Evolutionary conservation across 2,329 filamentous ascomycete genomes (phyloP).

Genomic region (Penicillium sp.): DNA sequence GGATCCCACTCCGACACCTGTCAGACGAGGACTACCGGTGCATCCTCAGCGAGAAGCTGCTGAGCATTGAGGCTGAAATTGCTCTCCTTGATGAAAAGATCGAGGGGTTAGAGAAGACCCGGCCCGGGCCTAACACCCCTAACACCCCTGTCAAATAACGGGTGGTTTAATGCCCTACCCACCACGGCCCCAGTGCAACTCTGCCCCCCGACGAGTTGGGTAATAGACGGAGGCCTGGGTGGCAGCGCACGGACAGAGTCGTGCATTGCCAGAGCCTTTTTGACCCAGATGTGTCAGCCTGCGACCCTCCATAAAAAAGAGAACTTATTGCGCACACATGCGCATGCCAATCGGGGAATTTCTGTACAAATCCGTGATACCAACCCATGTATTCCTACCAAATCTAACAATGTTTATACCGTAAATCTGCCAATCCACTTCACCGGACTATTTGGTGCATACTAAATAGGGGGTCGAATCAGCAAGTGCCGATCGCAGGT

Average conservation of each 20-base stretch:
- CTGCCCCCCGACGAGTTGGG: conserved; percentile 8
- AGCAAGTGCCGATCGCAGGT: conserved; percentile 16
- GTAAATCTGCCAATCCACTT: background rate
- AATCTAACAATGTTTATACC: background rate
- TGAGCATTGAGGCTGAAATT: conserved; percentile 73
- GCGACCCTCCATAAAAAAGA: background rate
- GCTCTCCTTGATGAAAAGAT: conserved; percentile 76
- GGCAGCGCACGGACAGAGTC: conserved; percentile 19
- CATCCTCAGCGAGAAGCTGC: conserved; percentile 68
- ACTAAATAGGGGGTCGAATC: conserved; percentile 16
- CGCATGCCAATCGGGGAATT: background rate
- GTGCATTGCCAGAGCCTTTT: background rate
- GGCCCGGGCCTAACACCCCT: conserved; percentile 6
- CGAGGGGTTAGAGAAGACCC: conserved; percentile 46
- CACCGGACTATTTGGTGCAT: background rate
- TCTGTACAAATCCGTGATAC: conserved; percentile 2
- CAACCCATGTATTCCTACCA: background rate
- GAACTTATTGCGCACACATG: background rate
- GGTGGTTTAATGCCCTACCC: background rate
- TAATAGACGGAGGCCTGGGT: conserved; percentile 5
- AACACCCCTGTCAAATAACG: conserved; percentile 7
- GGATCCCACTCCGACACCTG: conserved; percentile 68
- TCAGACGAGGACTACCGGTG: conserved; percentile 70
- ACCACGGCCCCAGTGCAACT: conserved; percentile 6
- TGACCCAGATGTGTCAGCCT: background rate